Evolutionary conservation across 495 filamentous ascomycete genomes (phyloP), one percentile per base, ranked within the genome.

Genomic region (Penicillium samsonianum): DNA sequence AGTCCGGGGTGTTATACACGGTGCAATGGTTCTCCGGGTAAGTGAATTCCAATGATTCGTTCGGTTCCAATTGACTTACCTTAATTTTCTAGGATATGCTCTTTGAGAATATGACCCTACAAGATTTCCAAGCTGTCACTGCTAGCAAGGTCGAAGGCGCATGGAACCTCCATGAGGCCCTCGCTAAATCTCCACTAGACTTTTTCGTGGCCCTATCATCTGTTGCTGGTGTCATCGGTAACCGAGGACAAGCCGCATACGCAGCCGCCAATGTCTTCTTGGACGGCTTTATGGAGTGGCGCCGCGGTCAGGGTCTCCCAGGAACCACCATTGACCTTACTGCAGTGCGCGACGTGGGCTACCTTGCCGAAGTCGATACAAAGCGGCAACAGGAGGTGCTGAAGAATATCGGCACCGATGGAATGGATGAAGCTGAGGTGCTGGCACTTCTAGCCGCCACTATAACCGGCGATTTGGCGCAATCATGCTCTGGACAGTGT

Each of bases 141-240:
- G 23, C 53, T 1, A 74, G 76, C 50, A 84, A 84, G 57, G 73
- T 81, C 5, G 57, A 70, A 30, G 82, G 82, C 2, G 68, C 79
- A 1, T 72, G 68, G 70, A 82, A 84, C 55, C 68, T 84, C 0
- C 79, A 83, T 60, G 64, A 80, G 5, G 40, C 56, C 5, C 59
- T 75, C 25, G 45, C 61, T 1, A 31, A 61, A n/a, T 65, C 58
- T 1, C 64, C 64, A 0, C 78, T 89, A 0, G 87, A 89, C 65
- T 90, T 90, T 75, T 89, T 89, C 69, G 69, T 88, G 22, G 77
- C 78, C 35, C 78, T 88, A 37, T 86, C 84, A 5, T 89, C 87
- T 4, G 73, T 84, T 8, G 74, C 83, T 12, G 83, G 80, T 35
- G 71, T 80, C 7, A 74, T 87, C 28, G 87, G 87, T 1, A 83